These are phyloP conservation scores for Lactarius sp. DNA, from an alignment of 768 basidiomycete genomes.

Conservation along the genomic window DNA sequence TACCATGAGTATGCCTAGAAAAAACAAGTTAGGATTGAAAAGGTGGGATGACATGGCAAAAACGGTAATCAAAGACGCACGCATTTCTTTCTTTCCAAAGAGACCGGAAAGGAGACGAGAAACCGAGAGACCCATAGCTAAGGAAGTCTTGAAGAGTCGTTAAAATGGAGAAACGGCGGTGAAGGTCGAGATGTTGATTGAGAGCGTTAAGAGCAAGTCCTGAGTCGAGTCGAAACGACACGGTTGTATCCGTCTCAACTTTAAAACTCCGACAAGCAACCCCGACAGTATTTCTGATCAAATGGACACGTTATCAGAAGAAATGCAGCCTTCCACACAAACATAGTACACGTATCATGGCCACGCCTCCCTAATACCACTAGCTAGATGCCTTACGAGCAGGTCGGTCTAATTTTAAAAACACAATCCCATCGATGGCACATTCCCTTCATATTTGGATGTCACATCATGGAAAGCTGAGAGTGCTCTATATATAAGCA, in stretches of 20 bases:
- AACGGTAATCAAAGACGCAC: slow-evolving; percentile 48
- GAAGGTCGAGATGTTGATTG: slow-evolving; percentile 14
- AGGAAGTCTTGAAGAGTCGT: slow-evolving; percentile 7
- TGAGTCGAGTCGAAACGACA: neutral
- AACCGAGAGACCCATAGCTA: slow-evolving; percentile 69
- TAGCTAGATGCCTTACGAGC: too few relatives aligned
- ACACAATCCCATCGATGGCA: too few relatives aligned
- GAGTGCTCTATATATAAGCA: too few relatives aligned
- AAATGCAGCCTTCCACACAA: too few relatives aligned
- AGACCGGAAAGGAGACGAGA: slow-evolving; percentile 74
- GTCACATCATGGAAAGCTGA: too few relatives aligned
- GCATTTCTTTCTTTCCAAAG: slow-evolving; percentile 99
- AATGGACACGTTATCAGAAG: too few relatives aligned
- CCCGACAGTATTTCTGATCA: neutral
- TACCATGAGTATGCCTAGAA: slow-evolving; percentile 93
- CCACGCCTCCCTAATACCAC: neutral
- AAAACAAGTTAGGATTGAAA: slow-evolving; percentile 29
- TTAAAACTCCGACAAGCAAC: slow-evolving; percentile 20
- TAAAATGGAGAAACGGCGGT: slow-evolving; percentile 2
- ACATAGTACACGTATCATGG: neutral
- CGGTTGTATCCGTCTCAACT: neutral
- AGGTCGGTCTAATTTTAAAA: too few relatives aligned
- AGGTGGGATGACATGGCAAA: slow-evolving; percentile 28
- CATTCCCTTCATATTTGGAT: too few relatives aligned
- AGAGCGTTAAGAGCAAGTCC: slow-evolving; percentile 6